Conservation (phyloP, 225 moss, liverwort and hornwort genomes). For the Thuidium tamariscinum region DNA sequence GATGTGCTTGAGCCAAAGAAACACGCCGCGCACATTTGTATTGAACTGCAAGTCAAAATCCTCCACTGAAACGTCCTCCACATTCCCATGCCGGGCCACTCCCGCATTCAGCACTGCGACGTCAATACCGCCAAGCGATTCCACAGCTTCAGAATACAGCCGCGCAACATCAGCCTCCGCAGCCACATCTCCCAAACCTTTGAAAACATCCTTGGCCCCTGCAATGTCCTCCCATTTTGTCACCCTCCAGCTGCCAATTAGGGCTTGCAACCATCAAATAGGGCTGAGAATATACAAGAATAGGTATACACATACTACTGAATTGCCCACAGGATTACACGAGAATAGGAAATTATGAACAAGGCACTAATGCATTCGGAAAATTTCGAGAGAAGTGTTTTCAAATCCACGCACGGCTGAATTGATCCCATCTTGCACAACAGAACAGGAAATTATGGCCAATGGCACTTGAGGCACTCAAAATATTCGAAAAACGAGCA, state of each 20-base stretch:
- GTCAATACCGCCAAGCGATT: constrained; percentile 41
- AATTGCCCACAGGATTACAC: neutral
- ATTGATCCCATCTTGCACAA: neutral
- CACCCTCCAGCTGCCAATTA: neutral
- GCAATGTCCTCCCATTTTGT: neutral
- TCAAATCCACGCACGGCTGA: neutral
- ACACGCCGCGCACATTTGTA: constrained; percentile 46
- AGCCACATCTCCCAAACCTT: constrained; percentile 33
- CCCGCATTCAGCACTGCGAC: constrained; percentile 49
- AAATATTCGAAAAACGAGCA: neutral
- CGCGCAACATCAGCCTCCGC: constrained; percentile 29
- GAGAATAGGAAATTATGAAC: neutral
- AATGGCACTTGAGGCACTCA: neutral
- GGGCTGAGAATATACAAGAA: neutral
- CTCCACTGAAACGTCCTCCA: constrained; percentile 28
- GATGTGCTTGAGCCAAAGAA: constrained; percentile 44
- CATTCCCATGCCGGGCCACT: constrained; percentile 5
- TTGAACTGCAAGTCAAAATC: constrained; percentile 46
- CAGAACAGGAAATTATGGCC: neutral
- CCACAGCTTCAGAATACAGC: constrained; percentile 33
- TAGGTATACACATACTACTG: neutral
- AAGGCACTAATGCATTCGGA: neutral
- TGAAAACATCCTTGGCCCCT: constrained; percentile 22
- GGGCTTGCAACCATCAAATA: neutral
- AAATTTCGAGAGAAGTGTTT: neutral